phyloP scores from a whole-genome alignment of 305 asterid species.

The Ilex paraguariensis region DNA sequence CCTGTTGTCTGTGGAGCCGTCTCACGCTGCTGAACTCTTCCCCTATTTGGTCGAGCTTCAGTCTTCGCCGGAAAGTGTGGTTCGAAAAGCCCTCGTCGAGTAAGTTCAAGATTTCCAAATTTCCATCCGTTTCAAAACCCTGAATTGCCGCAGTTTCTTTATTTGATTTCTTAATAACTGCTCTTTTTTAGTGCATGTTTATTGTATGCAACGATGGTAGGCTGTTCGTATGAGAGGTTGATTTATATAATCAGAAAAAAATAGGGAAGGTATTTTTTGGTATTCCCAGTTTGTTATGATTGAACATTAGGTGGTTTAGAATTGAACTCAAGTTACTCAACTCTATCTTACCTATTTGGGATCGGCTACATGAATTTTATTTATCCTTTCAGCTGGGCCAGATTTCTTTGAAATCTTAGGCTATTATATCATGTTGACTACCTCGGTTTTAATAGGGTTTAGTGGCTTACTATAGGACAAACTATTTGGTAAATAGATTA shows the following conservation, averaged over 20 bases:
- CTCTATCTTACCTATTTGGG: too few species aligned
- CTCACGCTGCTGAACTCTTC: conserved; percentile 64
- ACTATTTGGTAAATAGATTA: too few species aligned
- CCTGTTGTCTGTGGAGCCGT: conserved; percentile 56
- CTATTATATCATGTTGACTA: too few species aligned
- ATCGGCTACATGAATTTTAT: too few species aligned
- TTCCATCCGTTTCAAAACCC: neutral
- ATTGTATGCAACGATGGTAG: neutral
- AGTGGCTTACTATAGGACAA: too few species aligned
- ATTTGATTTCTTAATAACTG: too few species aligned
- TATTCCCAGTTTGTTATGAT: neutral
- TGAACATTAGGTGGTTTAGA: neutral
- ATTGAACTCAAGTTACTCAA: too few species aligned
- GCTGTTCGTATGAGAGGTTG: neutral
- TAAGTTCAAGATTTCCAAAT: conserved; percentile 24
- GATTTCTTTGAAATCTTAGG: too few species aligned
- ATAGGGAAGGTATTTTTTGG: too few species aligned
- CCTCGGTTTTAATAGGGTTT: too few species aligned
- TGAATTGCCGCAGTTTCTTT: neutral
- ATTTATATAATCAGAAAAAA: too few species aligned
- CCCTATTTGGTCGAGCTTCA: conserved; percentile 86
- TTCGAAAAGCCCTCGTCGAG: conserved; percentile 79
- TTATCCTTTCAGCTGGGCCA: too few species aligned
- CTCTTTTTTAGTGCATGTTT: neutral
- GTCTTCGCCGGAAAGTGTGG: conserved; percentile 78